Evolutionary conservation across 2,329 filamentous ascomycete genomes (phyloP).

Genomic region (Curvularia spicifera): DNA sequence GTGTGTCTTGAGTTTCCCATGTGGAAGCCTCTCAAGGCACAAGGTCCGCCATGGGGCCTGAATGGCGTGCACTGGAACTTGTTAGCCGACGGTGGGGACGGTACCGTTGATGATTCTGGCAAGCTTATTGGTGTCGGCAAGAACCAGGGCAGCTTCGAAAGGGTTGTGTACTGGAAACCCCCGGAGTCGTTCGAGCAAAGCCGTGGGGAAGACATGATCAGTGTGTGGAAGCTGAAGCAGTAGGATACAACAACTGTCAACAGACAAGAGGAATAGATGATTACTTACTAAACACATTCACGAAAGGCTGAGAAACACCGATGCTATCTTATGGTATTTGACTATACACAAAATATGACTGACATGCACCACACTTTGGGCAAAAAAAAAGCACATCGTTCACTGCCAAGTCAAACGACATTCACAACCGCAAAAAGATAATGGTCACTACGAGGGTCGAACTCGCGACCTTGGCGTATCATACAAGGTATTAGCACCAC

Average conservation of each 20-base stretch:
- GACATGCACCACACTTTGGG: too few relatives aligned
- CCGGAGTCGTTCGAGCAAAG: slow-evolving; percentile 26
- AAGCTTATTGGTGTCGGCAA: slow-evolving; percentile 6
- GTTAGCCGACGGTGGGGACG: slow-evolving; percentile 20
- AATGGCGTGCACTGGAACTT: slow-evolving; percentile 49
- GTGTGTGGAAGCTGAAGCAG: slow-evolving; percentile 25
- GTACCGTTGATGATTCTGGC: slow-evolving; percentile 20
- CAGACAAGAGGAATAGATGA: background rate
- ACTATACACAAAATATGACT: background rate
- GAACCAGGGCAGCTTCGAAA: slow-evolving; percentile 17
- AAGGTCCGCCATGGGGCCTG: slow-evolving; percentile 76
- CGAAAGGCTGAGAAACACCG: background rate
- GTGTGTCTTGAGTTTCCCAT: slow-evolving; percentile 77
- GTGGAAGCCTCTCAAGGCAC: slow-evolving; percentile 66
- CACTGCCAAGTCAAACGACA: background rate
- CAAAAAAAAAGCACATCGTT: background rate
- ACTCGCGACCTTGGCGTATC: slow-evolving; percentile 6
- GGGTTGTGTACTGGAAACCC: slow-evolving; percentile 22
- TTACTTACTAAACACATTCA: background rate
- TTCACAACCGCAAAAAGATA: background rate
- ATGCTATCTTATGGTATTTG: background rate
- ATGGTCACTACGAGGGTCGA: slow-evolving; percentile 34
- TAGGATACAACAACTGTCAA: background rate
- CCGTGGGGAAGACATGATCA: slow-evolving; percentile 25
- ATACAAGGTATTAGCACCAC: slow-evolving; percentile 6